These are phyloP conservation scores for Xylariaceae sp. DNA, from an alignment of 2,329 filamentous ascomycete genomes.

Conservation along the genomic window DNA sequence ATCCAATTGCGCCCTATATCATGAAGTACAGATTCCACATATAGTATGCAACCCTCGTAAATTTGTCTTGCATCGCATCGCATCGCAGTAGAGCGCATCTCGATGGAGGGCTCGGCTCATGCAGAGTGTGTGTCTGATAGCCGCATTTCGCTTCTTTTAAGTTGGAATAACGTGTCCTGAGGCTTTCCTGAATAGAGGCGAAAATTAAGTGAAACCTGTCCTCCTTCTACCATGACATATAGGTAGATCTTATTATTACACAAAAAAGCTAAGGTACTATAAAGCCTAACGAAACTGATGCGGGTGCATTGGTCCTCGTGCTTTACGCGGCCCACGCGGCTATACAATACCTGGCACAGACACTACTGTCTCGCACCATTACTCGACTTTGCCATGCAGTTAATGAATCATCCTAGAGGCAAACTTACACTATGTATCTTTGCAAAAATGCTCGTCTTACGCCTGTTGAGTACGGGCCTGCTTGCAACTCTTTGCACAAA, in stretches of 20 bases:
- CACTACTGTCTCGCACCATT: constrained; percentile 1
- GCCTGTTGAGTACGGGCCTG: constrained; percentile 5
- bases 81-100: constrained; percentile 22
- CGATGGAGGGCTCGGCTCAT: constrained; percentile 11
- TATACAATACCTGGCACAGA: constrained; percentile 9
- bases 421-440: not conserved
- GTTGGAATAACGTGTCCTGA: constrained; percentile 13
- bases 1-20: no score
- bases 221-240: no score
- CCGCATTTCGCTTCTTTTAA: constrained; percentile 16
- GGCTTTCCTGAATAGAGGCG: no score
- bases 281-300: no score
- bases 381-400: constrained; percentile 5
- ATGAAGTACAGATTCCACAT: constrained; percentile 15
- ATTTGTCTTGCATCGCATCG: constrained; percentile 26
- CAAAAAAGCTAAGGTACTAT: no score
- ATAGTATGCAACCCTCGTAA: constrained; percentile 26
- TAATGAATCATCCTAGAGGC: constrained; percentile 1
- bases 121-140: constrained; percentile 9
- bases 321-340: constrained; percentile 27
- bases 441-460: constrained; percentile 12
- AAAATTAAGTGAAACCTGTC: no score
- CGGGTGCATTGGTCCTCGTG: constrained; percentile 5
- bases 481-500: constrained; percentile 4
- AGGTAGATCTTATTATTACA: no score